Conservation (phyloP, 1,284 basidiomycete species). For the Austroboletus novae-zelandiae region DNA sequence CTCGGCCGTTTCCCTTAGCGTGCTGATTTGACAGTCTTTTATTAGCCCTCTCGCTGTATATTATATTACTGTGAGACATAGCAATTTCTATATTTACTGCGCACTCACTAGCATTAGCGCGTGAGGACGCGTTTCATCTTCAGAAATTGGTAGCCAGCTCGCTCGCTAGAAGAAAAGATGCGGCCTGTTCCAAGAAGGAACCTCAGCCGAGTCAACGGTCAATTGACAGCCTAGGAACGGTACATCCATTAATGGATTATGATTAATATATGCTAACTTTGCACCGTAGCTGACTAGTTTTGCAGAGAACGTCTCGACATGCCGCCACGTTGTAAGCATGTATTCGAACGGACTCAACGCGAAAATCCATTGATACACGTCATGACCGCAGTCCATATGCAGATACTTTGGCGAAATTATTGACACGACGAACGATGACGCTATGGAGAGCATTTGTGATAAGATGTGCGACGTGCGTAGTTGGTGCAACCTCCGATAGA, state of each 20-base stretch:
- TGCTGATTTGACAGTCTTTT: neutral
- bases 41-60: constrained; percentile 74
- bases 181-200: constrained; percentile 42
- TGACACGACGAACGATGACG: constrained; percentile 46
- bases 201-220: constrained; percentile 66
- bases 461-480: constrained; percentile 80
- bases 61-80: constrained; percentile 71
- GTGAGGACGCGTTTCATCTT: constrained; percentile 67
- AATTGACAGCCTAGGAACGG: constrained; percentile 62
- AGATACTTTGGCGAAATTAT: constrained; percentile 81
- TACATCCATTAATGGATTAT: constrained; percentile 32
- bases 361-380: neutral
- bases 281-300: constrained; percentile 58
- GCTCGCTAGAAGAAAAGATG: constrained; percentile 42
- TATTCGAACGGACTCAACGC: neutral
- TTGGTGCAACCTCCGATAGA: neutral
- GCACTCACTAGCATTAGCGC: constrained; percentile 45
- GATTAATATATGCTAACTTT: neutral
- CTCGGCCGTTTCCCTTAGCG: constrained; percentile 4
- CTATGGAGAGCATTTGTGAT: constrained; percentile 61
- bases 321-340: constrained; percentile 70
- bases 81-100: neutral
- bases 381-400: constrained; percentile 59
- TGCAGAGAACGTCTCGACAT: constrained; percentile 61
- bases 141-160: constrained; percentile 51